Evolutionary conservation across 257 asterid species (phyloP).

Genomic region (Eucommia ulmoides): DNA sequence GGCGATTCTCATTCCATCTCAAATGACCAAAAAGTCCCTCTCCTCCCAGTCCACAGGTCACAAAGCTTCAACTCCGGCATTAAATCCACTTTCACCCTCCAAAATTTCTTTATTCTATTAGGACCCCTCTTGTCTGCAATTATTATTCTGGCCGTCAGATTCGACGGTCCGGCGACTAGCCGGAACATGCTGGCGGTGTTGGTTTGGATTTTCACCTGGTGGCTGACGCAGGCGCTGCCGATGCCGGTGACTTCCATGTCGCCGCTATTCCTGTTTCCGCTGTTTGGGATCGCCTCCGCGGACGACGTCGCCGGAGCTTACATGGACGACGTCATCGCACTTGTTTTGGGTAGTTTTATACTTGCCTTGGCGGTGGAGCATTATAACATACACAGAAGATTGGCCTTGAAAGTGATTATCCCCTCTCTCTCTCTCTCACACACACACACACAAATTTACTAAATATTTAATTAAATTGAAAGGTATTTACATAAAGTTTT

Average conservation of each 20-base stretch:
- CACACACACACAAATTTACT: too few relatives aligned
- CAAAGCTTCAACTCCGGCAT: constrained; percentile 17
- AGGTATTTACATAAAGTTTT: too few relatives aligned
- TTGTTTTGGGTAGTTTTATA: constrained; percentile 80
- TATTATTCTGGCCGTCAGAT: constrained; percentile 31
- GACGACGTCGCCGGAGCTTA: constrained; percentile 76
- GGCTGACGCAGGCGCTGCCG: constrained; percentile 92
- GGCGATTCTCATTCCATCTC: constrained; percentile 6
- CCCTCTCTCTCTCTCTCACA: neutral
- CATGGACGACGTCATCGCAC: constrained; percentile 82
- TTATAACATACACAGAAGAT: constrained; percentile 79
- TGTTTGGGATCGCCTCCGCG: constrained; percentile 68
- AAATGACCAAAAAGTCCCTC: constrained; percentile 45
- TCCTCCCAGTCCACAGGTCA: constrained; percentile 46
- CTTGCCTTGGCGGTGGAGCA: constrained; percentile 96
- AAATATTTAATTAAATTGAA: too few relatives aligned
- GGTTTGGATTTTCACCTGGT: constrained; percentile 84
- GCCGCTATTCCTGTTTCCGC: constrained; percentile 80
- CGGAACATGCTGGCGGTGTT: constrained; percentile 74
- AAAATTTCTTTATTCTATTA: constrained; percentile 40
- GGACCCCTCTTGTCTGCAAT: constrained; percentile 57
- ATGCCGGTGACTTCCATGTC: constrained; percentile 94
- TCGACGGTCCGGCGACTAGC: constrained; percentile 24
- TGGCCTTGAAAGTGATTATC: constrained; percentile 70
- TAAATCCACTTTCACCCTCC: constrained; percentile 32